These are phyloP conservation scores for Starmera stellimalicola DNA, from an alignment of 1,139 yeast genomes.

Conservation along the genomic window DNA sequence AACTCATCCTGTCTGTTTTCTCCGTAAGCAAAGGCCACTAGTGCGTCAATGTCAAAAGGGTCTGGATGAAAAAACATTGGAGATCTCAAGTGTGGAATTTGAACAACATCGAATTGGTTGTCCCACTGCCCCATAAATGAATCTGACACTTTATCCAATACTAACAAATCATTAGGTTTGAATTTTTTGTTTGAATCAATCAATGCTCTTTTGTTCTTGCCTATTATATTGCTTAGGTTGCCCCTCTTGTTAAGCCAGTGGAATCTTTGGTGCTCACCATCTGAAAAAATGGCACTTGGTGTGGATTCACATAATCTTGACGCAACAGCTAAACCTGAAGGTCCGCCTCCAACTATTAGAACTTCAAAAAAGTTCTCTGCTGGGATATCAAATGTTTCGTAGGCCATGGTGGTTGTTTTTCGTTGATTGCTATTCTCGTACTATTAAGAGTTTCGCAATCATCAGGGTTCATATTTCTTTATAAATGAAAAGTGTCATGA, in stretches of 20 bases:
- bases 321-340: slow-evolving; percentile 3
- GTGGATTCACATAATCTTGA: slow-evolving; percentile 5
- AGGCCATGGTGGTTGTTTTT: slow-evolving; percentile 12
- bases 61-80: slow-evolving; percentile 46
- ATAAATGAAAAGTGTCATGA: too few relatives aligned
- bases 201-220: slow-evolving; percentile 1
- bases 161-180: slow-evolving; percentile 5
- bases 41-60: slow-evolving; percentile 35
- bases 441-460: slow-evolving; percentile 40
- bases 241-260: slow-evolving; percentile 8
- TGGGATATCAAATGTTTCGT: slow-evolving; percentile 24
- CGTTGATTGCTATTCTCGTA: too few relatives aligned
- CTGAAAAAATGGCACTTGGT: slow-evolving; percentile 7
- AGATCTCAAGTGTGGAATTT: slow-evolving; percentile 35
- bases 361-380: slow-evolving; percentile 4
- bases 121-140: slow-evolving; percentile 33
- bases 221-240: slow-evolving; percentile 3
- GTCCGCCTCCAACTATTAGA: slow-evolving; percentile 5
- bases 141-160: slow-evolving; percentile 4
- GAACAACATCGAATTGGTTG: slow-evolving; percentile 33
- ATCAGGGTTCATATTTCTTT: too few relatives aligned
- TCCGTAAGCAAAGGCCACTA: slow-evolving; percentile 32
- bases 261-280: slow-evolving; percentile 8
- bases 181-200: neutral
- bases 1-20: slow-evolving; percentile 28